Evolutionary conservation across 495 filamentous ascomycete genomes (phyloP).

Genomic region (Annulohypoxylon bovei): DNA sequence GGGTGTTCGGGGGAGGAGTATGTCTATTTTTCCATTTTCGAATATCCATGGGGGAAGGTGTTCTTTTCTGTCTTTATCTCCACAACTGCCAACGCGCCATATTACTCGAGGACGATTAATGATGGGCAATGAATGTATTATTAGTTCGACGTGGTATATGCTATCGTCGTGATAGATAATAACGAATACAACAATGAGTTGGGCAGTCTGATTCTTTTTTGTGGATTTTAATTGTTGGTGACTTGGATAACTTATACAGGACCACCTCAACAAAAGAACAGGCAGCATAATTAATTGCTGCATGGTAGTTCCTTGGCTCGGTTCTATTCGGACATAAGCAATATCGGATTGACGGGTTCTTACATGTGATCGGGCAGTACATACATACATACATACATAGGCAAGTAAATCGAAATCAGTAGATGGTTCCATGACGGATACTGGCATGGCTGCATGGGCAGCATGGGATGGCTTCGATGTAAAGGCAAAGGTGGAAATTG

Average conservation of each 20-base stretch:
- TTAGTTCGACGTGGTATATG: conserved; percentile 15
- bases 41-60: conserved; percentile 6
- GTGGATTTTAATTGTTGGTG: not conserved
- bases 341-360: not conserved
- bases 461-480: not conserved
- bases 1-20: conserved; percentile 25
- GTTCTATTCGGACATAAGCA: conserved; percentile 20
- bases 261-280: too few species aligned
- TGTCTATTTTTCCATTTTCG: conserved; percentile 9
- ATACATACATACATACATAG: too few species aligned
- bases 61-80: conserved; percentile 17
- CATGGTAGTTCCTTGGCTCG: conserved; percentile 1
- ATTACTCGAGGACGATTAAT: conserved; percentile 22
- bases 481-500: not conserved
- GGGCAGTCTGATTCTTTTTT: not conserved
- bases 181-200: conserved; percentile 14
- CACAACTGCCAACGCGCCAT: conserved; percentile 6
- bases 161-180: not conserved
- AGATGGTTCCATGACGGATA: conserved; percentile 27
- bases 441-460: not conserved
- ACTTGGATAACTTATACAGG: not conserved
- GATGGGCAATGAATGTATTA: conserved; percentile 34
- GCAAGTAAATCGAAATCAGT: conserved; percentile 26
- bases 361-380: conserved; percentile 12
- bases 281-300: too few species aligned